Evolutionary conservation across 2,329 filamentous ascomycete species (phyloP), one percentile per base, ranked within the genome.

Genomic region (Diaporthe sp.): DNA sequence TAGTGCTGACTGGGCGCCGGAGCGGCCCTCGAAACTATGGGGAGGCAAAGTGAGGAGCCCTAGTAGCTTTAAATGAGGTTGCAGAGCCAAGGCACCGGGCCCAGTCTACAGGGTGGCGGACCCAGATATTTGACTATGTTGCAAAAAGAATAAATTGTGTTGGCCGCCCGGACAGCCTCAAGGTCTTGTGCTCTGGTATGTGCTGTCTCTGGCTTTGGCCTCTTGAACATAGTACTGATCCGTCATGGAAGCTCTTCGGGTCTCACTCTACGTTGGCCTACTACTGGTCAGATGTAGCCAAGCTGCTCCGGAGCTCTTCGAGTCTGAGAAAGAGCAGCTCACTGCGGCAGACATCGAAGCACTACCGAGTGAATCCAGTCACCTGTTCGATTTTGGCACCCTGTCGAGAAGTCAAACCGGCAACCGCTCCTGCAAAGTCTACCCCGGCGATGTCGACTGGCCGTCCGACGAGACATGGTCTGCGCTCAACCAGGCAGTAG

Each of bases 391-490:
- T 0, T 49, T 37, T 12, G 53, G 44, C 42, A 28, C 57, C 4
- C 34, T 20, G 22, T 31, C 39, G 8, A n/a, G 22, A 3, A 34
- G 13, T 7, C 37, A 28, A n/a, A 12, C 28, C 1, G 17, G 3
- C 34, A 70, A 39, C 34, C 49, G 65, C 5, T 28, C 65, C 22
- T 84, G 83, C 73, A 84, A 81, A 47, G 79, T 78, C 31, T 81
- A 79, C 67, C 81, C 82, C 1, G 82, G 81, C 12, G 78, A 79
- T 15, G 47, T 72, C 3, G 75, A 76, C 9, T 85, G 83, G 83
- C 83, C 83, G 0, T 61, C 77, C 3, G 79, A 80, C 1, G 63
- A 77, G 12, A 80, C 82, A 15, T 85, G 83, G 83, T 68, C 76
- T 9, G 76, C 42, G 17, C 79, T 84, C 42, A 82, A 84, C 76